Conservation (phyloP, 805 yeast species). For the Schwanniomyces pseudopolymorphus region DNA sequence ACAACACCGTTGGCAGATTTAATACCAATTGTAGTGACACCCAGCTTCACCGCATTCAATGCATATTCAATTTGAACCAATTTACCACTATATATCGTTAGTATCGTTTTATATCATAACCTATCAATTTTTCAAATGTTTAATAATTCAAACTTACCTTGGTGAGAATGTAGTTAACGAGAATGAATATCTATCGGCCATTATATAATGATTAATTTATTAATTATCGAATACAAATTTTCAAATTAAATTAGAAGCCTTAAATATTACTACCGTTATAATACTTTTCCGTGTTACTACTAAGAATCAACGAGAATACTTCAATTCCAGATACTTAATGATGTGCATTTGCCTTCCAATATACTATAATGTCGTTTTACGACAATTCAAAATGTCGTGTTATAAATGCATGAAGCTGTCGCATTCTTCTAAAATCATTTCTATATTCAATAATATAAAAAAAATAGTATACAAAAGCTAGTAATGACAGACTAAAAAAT, state of each 20-base stretch:
- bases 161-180: conserved; percentile 98
- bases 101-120: conserved; percentile 8
- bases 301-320: neutral
- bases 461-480: neutral
- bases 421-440: neutral
- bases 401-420: neutral
- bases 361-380: neutral
- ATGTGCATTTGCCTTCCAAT: conserved; percentile 6
- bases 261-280: neutral
- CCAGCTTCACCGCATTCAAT: conserved; percentile 94
- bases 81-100: conserved; percentile 69
- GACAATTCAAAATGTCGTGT: conserved; percentile 2
- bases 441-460: neutral
- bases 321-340: neutral
- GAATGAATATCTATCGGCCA: conserved; percentile 98
- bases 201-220: conserved; percentile 24
- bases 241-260: neutral
- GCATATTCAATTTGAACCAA: conserved; percentile 98
- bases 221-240: neutral
- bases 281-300: neutral
- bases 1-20: conserved; percentile 93
- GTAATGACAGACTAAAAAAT: neutral
- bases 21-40: conserved; percentile 95
- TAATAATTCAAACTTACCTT: conserved; percentile 52
- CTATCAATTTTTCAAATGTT: neutral